Evolutionary conservation across 176 grass and related monocot species (phyloP), one percentile per base, ranked within the genome.

Genomic region (Ensete glaucum): DNA sequence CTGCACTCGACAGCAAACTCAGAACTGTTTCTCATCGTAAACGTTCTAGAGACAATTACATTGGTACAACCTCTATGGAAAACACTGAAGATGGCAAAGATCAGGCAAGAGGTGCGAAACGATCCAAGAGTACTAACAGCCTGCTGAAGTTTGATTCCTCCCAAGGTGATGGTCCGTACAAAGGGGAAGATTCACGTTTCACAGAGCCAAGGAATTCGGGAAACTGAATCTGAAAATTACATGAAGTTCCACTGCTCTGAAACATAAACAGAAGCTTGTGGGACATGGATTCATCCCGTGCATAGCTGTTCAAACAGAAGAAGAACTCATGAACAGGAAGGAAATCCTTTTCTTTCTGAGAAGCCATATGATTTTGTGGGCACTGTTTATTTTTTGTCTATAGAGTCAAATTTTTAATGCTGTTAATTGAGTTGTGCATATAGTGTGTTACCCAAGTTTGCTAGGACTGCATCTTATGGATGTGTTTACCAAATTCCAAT

Each of bases 291-390:
- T 88, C 84, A n/a, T 92, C 86, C 82, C 84, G 85, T 54, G 71
- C 29, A 0, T 79, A 89, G 73, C 82, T 93, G 79, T 73, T 93
- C 34, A 82, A 89, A 52, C 50, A 87, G 49, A 87, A 87, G 53
- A n/a, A n/a, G 74, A 93, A 77, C 79, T 71, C 84, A 23, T 23
- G 62, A 87, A 52, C 53, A 89, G 87, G 73, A 89, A 81, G 62
- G 90, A 89, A 75, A 81, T 93, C 71, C 79, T 87, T 25, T 25
- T 85, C 84, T 93, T 79, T 93, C 89, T 73, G 78, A 87, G 82
- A 89, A 87, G 73, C 85, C n/a, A 8, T 60, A 7, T 60, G 17
- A 20, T 60, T 60, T 60, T 60, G 8, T 60, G 17, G 3, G 3
- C 17, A 3, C 55, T 4, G 17, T 12, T 16, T 57, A n/a, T 60